Evolutionary conservation across 441 rosid genomes (phyloP), one percentile per base, ranked within the genome.

Genomic region (Adansonia madagascariensis): DNA sequence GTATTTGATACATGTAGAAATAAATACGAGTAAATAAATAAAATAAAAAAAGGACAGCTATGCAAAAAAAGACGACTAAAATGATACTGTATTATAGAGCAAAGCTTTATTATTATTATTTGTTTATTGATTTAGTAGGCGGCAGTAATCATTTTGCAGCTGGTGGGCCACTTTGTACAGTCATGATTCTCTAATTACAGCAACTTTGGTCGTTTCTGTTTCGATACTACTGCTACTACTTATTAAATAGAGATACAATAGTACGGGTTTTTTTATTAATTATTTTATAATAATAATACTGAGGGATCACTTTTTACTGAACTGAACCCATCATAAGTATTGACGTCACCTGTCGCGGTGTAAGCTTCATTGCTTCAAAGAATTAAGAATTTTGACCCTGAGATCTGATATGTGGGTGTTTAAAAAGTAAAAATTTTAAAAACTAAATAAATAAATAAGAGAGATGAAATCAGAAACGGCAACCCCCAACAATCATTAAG

Each of bases 131-230:
- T 22, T 2, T 52, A 53, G 18, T 53, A n/a, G 39, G 43, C 12
- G 14, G 65, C 1, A 12, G 20, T 69, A 50, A 49, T 49, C 10
- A 50, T 49, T 49, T 50, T 15, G 57, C 43, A 46, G 72, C 55
- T 14, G 8, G 14, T 17, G 72, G 22, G 14, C 74, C 46, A 70
- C 24, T 27, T 70, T 70, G 60, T 15, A 52, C 60, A 8, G 50
- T 70, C 74, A 70, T 52, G 60, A 27, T 50, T 50, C 74, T 70
- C 61, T 50, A 50, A 70, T 70, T 70, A 52, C 60, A 50, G 4
- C 46, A 18, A 67, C 53, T 44, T 44, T 10, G 53, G 15, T 18
- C 15, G 52, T 20, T 44, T 43, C 70, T 63, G 68, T 63, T 35
- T 63, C 46, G 8, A 63, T 63, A 41, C 22, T 22, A 18, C 24